Evolutionary conservation across 116 monocot species (phyloP), one percentile per base, ranked within the genome.

Genomic region (Trichopus zeylanicus): DNA sequence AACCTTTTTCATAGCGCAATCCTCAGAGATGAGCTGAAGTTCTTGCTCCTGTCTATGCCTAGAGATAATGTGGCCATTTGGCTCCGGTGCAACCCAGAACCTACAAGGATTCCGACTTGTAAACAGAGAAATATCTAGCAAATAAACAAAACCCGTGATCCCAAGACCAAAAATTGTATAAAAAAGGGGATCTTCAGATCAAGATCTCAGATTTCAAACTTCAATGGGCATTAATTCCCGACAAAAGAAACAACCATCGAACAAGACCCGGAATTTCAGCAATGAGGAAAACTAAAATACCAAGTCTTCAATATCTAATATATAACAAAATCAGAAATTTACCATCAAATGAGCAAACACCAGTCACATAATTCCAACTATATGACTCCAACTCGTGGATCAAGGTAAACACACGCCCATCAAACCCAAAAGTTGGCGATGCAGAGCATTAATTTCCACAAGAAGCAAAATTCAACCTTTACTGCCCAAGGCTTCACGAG

Each of bases 1-100:
- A 6, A 95, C 95, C 90, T 53, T 76, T 66, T 81, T 87, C 4
- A 81, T 76, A 21, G 67, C 19, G 62, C 78, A 81, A 57, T 87
- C 81, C 48, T 81, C 87, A 1, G 81, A 72, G 27, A 87, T 30
- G 25, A 74, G 63, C 69, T 84, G 81, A 37, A 95, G 79, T 42
- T 95, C 87, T 62, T 76, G 76, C 19, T 95, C 81, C 57, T 80
- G 73, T 61, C 68, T 58, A 64, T 56, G 56, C 64, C 64, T 68
- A 9, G 77, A 81, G 48, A 87, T 68, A 27, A 81, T 54, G 29
- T 55, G 76, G 8, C 42, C 55, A 64, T 70, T 65, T 27, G 71
- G 61, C 11, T 95, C 95, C 1, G 73, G 75, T 25, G 27, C 33
- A 22, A 56, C 16, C 85, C 82, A 76, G 16, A 90, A 75, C 73